These are phyloP conservation scores for Radiomyces spectabilis DNA, from an alignment of 192 early-diverging fungal genomes.

Conservation along the genomic window DNA sequence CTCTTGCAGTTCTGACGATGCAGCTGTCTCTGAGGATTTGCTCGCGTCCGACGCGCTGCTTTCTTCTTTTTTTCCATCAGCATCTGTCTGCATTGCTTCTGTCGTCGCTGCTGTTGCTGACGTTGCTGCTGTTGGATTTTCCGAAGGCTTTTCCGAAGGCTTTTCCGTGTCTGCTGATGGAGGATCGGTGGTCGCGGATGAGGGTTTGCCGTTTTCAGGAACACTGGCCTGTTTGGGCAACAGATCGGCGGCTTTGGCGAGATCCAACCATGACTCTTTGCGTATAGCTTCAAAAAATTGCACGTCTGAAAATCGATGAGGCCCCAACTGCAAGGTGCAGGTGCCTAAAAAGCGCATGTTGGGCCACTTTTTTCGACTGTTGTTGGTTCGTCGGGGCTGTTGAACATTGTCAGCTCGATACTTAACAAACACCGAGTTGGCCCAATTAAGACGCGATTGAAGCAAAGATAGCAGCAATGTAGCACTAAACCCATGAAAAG, in stretches of 20 bases:
- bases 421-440: constrained; percentile 23
- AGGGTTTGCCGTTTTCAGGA: background rate
- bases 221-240: too few relatives aligned
- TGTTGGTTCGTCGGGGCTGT: constrained; percentile 18
- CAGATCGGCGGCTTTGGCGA: constrained; percentile 6
- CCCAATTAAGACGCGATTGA: constrained; percentile 33
- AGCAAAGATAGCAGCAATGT: constrained; percentile 26
- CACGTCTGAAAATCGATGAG: constrained; percentile 42
- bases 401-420: constrained; percentile 16
- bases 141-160: too few relatives aligned
- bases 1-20: too few relatives aligned
- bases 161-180: too few relatives aligned
- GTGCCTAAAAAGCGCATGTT: constrained; percentile 25
- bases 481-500: constrained; percentile 31
- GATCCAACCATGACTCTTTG: constrained; percentile 1
- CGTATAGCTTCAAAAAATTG: constrained; percentile 33
- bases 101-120: too few relatives aligned
- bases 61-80: too few relatives aligned
- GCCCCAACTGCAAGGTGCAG: constrained; percentile 44
- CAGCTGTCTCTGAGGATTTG: too few relatives aligned
- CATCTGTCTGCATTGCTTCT: too few relatives aligned
- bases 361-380: constrained; percentile 19
- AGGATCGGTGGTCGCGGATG: background rate
- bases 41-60: too few relatives aligned
- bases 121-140: too few relatives aligned